Base-by-base conservation (phyloP, 2,329 filamentous ascomycete genomes). In the Phialophora chinensis region DNA sequence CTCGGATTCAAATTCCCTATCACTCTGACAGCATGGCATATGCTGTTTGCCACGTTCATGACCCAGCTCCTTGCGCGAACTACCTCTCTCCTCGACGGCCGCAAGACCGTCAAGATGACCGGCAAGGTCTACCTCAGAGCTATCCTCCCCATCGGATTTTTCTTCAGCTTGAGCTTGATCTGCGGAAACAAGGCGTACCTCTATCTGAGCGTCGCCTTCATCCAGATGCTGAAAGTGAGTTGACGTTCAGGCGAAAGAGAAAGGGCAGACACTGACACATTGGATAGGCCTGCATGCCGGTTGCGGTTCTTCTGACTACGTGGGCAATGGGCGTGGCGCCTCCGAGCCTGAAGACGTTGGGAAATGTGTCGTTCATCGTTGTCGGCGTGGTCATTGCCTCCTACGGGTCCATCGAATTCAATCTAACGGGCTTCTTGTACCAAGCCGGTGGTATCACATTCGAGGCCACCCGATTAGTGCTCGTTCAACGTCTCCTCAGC, bases 91-190 rank as follows among this genome's bases (percentile, higher is more conserved):
- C 91, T 99, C 71, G 95, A 99, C 82, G 93, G 93, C 73, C 90
- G 95, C 75, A 97, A 97, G 83, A 91, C 90, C 52, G 93, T 98
- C 67, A 96, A 96, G 83, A 98, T 99, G 94, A 98, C 92, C 31
- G 92, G 92, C 73, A 90, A 90, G 71, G 89, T 98, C 75, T 98
- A 98, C 80, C 83, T 98, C 67, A 90, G 93, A 73, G 93, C 93
- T 53, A 97, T 98, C 73, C 90, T 97, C 44, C 94, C 94, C 64
- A 97, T 98, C 75, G 94, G 94, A 72, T 81, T 97, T 77, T 96
- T 97, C 83, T 98, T 97, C 88, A 95, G 91, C 78, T 84, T 97
- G 83, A 95, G 91, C 80, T 86, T 98, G 83, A 97, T 98, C 78
- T 97, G 93, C 81, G 93, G 93, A 77, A 98, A 98, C 83, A 82